A percentile compares a stretch with the other conserved stretches of the same genome.
Evolutionary conservation across 2,329 filamentous ascomycete genomes (phyloP).

Genomic region (Verticillium longisporum): DNA sequence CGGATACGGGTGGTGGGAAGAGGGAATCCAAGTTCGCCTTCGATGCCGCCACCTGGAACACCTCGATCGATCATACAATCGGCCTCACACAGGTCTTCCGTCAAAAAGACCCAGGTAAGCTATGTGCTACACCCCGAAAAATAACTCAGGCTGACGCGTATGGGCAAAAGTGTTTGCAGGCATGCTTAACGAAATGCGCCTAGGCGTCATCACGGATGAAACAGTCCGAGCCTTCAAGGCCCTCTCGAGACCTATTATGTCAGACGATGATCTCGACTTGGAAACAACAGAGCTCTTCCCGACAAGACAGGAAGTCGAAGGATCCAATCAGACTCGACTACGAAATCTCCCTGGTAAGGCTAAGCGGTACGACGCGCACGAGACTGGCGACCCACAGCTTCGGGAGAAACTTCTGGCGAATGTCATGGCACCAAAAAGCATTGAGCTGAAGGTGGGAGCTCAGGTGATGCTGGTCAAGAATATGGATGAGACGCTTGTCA

Average conservation of each 20-base stretch:
- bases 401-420: constrained; percentile 76
- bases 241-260: constrained; percentile 63
- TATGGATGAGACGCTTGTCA: constrained; percentile 87
- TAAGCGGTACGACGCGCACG: constrained; percentile 64
- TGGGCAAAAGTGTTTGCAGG: constrained; percentile 63
- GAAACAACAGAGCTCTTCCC: constrained; percentile 80
- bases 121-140: not conserved
- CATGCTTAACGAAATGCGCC: constrained; percentile 97
- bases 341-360: constrained; percentile 60
- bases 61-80: constrained; percentile 91
- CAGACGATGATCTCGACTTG: constrained; percentile 68
- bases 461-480: constrained; percentile 99
- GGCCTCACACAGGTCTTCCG: constrained; percentile 93
- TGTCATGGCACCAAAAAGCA: constrained; percentile 82
- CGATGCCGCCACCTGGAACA: constrained; percentile 85
- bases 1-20: constrained; percentile 54
- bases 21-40: constrained; percentile 81
- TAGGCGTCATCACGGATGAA: constrained; percentile 70
- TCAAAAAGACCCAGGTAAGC: constrained; percentile 71
- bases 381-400: constrained; percentile 64
- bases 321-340: constrained; percentile 73
- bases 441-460: constrained; percentile 82
- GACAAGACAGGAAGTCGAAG: constrained; percentile 82
- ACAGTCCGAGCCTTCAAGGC: constrained; percentile 72
- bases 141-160: not conserved